Evolutionary conservation across 148 eudicot genomes (phyloP), one percentile per base, ranked within the genome.

Genomic region (Pharnaceum exiguum): DNA sequence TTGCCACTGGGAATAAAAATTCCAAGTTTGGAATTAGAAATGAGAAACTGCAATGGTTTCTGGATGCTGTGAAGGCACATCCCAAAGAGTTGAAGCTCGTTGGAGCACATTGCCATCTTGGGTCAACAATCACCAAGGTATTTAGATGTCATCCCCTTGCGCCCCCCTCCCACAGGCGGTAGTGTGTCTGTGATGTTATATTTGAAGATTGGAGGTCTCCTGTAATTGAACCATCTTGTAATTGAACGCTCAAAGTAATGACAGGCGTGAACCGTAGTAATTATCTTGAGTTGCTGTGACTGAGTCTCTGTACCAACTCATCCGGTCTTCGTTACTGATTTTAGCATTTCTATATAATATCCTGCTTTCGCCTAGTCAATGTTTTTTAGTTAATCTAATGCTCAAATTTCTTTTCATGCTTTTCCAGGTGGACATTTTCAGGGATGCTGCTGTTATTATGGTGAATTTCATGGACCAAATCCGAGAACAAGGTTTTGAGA

Each of bases 41-140:
- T 57, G 98, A 93, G 85, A 88, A 89, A 64, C 70, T 93, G 58
- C 96, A 85, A 39, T 93, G 99, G 96, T 88, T 93, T 79, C 65
- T 88, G 37, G 95, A 93, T 75, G 90, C 96, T 55, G 89, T 88
- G 65, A 93, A 88, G 76, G 90, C 98, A 33, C 88, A 88, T 66
- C 95, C 89, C 38, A 52, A 81, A 51, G 90, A 93, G 66, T 66
- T 93, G 63, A 85, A 88, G 84, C 79, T 93, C 28, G 95, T 93
- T 51, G 98, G 96, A 32, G 85, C 85, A 47, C 98, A 93, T 70
- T 88, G 98, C 66, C 98, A 88, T 78, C 89, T 85, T 54, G 95
- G 98, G 17, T 88, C 98, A 21, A 93, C 98, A 59, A 93, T 93
- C 42, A 85, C 96, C 59, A 83, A 93, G 89, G 96, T 93, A 49